phyloP scores from a whole-genome alignment of 1,284 basidiomycete genomes.

The Coniferiporia weirii region DNA sequence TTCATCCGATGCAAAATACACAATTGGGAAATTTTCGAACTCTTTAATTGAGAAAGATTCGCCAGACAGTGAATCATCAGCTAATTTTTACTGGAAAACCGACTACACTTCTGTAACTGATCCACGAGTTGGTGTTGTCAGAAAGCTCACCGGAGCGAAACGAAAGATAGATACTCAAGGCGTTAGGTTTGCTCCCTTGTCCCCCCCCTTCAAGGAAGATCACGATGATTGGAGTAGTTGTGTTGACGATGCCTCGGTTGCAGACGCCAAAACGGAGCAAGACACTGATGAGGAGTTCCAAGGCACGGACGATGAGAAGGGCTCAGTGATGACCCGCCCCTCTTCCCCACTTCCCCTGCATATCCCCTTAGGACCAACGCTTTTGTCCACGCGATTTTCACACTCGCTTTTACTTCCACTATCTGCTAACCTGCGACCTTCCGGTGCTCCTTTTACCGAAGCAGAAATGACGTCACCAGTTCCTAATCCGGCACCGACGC shows the following conservation, averaged over 20 bases:
- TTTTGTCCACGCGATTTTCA: conserved; percentile 61
- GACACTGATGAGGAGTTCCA: conserved; percentile 32
- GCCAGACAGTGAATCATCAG: conserved; percentile 20
- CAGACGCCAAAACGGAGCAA: conserved; percentile 28
- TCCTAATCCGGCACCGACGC: conserved; percentile 61
- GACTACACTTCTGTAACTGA: conserved; percentile 46
- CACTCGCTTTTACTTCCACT: conserved; percentile 55
- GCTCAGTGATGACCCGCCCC: conserved; percentile 37
- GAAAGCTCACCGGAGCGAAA: conserved; percentile 60
- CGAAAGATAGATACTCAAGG: conserved; percentile 38
- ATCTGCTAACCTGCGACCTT: conserved; percentile 50
- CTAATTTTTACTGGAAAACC: conserved; percentile 18
- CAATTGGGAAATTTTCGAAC: conserved; percentile 67
- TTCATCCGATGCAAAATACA: conserved; percentile 64
- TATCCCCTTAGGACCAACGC: conserved; percentile 58
- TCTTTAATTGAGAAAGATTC: conserved; percentile 48
- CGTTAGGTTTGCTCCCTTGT: conserved; percentile 27
- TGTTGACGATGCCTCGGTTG: conserved; percentile 26
- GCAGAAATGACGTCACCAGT: conserved; percentile 36
- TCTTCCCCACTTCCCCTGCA: conserved; percentile 64
- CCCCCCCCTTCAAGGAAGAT: conserved; percentile 26
- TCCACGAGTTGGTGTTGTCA: conserved; percentile 58
- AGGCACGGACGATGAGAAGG: conserved; percentile 26
- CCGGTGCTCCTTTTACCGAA: conserved; percentile 43
- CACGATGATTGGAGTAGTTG: conserved; percentile 24